Evolutionary conservation across 768 basidiomycete species (phyloP).

Genomic region (Cystofilobasidium capitatum): DNA sequence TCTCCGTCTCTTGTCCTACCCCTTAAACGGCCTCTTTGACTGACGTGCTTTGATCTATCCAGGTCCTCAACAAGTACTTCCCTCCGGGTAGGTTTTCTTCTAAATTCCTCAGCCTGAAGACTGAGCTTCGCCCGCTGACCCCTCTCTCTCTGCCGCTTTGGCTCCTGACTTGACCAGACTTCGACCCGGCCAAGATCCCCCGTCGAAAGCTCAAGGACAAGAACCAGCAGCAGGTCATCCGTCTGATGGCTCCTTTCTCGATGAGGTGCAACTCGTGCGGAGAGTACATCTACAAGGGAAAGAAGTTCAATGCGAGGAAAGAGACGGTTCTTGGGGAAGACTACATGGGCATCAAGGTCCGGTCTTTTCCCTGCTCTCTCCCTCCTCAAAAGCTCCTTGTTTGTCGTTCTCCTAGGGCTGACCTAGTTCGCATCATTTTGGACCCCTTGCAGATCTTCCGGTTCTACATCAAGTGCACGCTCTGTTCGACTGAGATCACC

Average conservation of each 20-base stretch:
- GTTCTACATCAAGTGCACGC: constrained; percentile 54
- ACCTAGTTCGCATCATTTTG: not conserved
- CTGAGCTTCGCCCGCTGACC: not conserved
- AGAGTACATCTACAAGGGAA: constrained; percentile 80
- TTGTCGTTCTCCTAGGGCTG: not conserved
- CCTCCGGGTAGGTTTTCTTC: not conserved
- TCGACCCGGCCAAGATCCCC: constrained; percentile 87
- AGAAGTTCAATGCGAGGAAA: constrained; percentile 98
- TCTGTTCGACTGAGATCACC: constrained; percentile 95
- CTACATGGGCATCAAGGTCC: constrained; percentile 96
- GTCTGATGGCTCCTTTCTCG: constrained; percentile 98
- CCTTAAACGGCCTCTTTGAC: constrained; percentile 36
- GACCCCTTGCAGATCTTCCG: constrained; percentile 35
- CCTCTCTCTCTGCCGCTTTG: not conserved
- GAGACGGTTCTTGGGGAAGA: constrained; percentile 96
- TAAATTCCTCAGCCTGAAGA: not conserved
- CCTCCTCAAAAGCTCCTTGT: not conserved
- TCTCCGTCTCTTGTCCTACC: too few species aligned
- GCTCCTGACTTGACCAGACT: constrained; percentile 86
- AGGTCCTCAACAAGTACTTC: constrained; percentile 36
- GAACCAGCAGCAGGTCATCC: constrained; percentile 93
- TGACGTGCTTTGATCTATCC: not conserved
- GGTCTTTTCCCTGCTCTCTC: not conserved
- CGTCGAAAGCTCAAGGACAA: constrained; percentile 69
- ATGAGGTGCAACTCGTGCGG: constrained; percentile 85